Percentiles rank a stretch among this genome's conserved stretches.
Evolutionary conservation across 31 red algal species (phyloP).

Genomic region (Asparagopsis taxiformis): DNA sequence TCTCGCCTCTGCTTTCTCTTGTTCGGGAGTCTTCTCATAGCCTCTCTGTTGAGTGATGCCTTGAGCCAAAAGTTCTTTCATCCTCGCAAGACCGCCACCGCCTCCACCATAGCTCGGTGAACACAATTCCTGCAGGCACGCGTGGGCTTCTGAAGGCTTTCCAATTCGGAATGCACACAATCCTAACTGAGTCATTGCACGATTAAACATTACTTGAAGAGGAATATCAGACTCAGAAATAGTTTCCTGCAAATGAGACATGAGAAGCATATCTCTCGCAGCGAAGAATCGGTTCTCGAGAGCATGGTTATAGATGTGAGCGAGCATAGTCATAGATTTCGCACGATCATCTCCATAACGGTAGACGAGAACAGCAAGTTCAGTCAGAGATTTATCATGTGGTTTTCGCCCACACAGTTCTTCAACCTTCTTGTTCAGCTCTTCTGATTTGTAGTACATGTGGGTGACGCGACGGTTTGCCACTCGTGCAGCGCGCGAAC

Average conservation of each 20-base stretch:
- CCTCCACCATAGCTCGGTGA: conserved; percentile 85
- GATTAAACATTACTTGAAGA: conserved; percentile 94
- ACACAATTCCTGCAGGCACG: conserved; percentile 90
- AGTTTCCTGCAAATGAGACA: conserved; percentile 97
- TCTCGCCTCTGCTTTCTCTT: conserved; percentile 87
- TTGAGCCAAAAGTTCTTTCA: conserved; percentile 97
- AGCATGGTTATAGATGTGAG: conserved; percentile 97
- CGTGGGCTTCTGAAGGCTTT: conserved; percentile 79
- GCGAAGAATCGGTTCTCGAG: conserved; percentile 88
- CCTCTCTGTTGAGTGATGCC: conserved; percentile 75
- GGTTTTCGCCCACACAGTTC: conserved; percentile 30
- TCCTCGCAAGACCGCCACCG: conserved; percentile 67
- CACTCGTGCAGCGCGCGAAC: conserved; percentile 43
- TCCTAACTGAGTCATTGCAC: conserved; percentile 97
- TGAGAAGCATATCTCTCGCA: conserved; percentile 93
- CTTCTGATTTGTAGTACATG: conserved; percentile 70
- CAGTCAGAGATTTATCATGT: conserved; percentile 57
- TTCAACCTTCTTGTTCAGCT: conserved; percentile 46
- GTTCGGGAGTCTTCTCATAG: conserved; percentile 90
- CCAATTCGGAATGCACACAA: conserved; percentile 95
- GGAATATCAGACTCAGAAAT: conserved; percentile 77
- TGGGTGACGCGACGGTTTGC: conserved; percentile 80
- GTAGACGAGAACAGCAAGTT: conserved; percentile 90
- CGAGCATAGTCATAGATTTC: conserved; percentile 91
- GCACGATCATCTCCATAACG: conserved; percentile 91